Evolutionary conservation across 164 flowering plant genomes (phyloP), one percentile per base, ranked within the genome.

Genomic region (Santalum album): DNA sequence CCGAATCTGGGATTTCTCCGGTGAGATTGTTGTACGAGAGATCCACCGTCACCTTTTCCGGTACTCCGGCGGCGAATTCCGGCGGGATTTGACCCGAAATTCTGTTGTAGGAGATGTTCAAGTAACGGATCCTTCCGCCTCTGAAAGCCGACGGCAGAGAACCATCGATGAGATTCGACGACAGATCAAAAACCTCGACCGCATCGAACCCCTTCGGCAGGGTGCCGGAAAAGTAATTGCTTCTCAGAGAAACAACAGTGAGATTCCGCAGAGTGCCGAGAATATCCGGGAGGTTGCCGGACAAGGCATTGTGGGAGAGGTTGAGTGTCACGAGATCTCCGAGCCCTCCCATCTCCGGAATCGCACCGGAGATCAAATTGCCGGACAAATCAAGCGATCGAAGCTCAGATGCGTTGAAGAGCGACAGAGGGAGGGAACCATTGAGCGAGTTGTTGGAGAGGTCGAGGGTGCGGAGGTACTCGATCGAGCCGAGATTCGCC

Each of bases 381-480:
- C 74, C 69, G 42, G 97, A 82, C 53, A 94, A 66, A 48, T 74
- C 76, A 16, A 89, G 80, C 21, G 46, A 36, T 21, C 50, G 71
- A 20, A 94, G 95, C 62, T 77, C 72, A 7, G 83, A 54, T 1
- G 83, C 77, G 26, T 67, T 69, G 76, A 77, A 72, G 46, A 82
- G 59, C 4, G 84, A 63, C 1, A 20, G n/a, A 6, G 96, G 96
- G 1, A 92, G 69, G 3, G 97, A 72, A 18, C 97, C 97, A 54
- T 87, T 87, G 42, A 92, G 64, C 6, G 79, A 78, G 65, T 92
- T 92, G 75, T 75, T 75, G 44, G 99, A 83, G 21, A 92, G 81
- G 55, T 92, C 80, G 26, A 92, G 84, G 27, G 4, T 50, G 25
- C 62, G 81, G 24, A 92, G 91, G 59, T 70, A 70, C 27, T 76